These are phyloP conservation scores for Mycena amicta DNA, from an alignment of 768 basidiomycete species.

Conservation along the genomic window DNA sequence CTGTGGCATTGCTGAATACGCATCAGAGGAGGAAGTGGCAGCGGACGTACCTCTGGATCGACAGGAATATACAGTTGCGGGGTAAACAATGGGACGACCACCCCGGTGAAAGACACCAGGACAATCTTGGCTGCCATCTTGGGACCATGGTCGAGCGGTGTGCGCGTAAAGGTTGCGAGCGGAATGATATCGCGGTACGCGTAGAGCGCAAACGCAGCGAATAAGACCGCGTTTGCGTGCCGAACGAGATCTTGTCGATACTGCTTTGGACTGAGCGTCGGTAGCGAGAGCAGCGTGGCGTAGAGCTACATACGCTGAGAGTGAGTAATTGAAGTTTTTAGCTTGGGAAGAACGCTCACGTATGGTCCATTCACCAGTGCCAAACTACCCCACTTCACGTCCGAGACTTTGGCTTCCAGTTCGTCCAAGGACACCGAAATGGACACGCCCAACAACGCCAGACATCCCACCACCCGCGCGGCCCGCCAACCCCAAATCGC, in stretches of 20 bases:
- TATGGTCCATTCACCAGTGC: neutral
- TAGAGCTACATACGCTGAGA: constrained; percentile 3
- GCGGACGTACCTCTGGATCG: constrained; percentile 44
- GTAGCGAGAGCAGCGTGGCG: constrained; percentile 1
- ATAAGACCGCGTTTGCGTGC: constrained; percentile 31
- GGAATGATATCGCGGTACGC: constrained; percentile 61
- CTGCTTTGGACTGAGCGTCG: neutral
- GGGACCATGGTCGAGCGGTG: constrained; percentile 42
- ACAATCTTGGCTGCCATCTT: constrained; percentile 54
- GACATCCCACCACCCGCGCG: neutral
- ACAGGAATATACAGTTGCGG: constrained; percentile 57
- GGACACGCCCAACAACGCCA: neutral
- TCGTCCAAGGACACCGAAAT: neutral
- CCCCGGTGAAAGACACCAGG: constrained; percentile 43
- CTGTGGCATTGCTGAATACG: constrained; percentile 19
- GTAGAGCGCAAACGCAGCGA: constrained; percentile 45
- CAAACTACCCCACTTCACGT: neutral
- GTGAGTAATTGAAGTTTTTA: neutral
- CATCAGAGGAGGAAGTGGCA: neutral
- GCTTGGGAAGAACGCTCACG: neutral
- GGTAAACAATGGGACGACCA: constrained; percentile 53
- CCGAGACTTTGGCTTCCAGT: neutral
- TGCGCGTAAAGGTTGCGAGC: constrained; percentile 49
- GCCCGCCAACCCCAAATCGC: neutral
- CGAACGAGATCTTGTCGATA: constrained; percentile 14